Evolutionary conservation across 2,329 filamentous ascomycete genomes (phyloP).

Genomic region (Aspergillus aculeatus): DNA sequence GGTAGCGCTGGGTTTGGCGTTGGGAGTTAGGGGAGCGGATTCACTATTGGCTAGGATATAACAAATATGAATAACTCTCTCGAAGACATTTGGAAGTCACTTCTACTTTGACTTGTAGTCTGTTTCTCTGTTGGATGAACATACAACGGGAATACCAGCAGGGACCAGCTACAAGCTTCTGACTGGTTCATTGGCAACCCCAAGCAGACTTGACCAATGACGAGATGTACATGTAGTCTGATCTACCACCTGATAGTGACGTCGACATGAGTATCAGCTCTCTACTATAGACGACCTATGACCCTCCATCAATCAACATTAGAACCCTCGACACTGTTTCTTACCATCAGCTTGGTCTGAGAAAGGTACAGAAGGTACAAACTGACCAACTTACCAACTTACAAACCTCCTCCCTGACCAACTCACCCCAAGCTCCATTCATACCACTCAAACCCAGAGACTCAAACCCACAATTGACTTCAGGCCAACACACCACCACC

Average conservation of each 20-base stretch:
- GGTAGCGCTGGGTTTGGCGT: slow-evolving; percentile 8
- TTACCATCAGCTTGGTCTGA: too few species aligned
- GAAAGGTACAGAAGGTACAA: too few species aligned
- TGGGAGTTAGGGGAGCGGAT: slow-evolving; percentile 1
- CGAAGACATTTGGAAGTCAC: not conserved
- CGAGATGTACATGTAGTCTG: not conserved
- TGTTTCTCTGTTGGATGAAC: too few species aligned
- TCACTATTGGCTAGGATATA: not conserved
- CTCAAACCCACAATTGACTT: not conserved
- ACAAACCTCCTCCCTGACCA: too few species aligned
- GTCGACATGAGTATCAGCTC: not conserved
- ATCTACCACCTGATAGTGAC: not conserved
- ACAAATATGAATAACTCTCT: not conserved
- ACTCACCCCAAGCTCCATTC: too few species aligned
- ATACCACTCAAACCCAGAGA: not conserved
- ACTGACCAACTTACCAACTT: too few species aligned
- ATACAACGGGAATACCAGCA: not conserved
- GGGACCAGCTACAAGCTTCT: not conserved
- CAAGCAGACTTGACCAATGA: not conserved
- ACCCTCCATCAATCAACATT: too few species aligned
- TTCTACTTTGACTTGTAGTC: too few species aligned
- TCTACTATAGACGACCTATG: too few species aligned
- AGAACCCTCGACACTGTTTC: too few species aligned
- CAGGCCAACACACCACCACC: not conserved
- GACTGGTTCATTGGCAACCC: not conserved